Conservation (phyloP, 768 basidiomycete species). For the Collybia nuda region DNA sequence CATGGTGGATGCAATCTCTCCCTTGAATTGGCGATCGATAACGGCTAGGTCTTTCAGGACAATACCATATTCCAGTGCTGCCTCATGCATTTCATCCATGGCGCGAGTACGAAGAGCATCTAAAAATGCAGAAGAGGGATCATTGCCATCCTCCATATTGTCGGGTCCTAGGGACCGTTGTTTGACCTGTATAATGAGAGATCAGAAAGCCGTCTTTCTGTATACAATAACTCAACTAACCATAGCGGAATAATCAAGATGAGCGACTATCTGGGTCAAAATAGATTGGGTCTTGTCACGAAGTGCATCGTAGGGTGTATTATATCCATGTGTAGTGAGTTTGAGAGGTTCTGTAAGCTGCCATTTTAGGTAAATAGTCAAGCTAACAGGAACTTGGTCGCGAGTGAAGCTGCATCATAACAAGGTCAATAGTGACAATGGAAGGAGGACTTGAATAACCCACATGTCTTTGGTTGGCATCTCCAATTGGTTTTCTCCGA, state of each 20-base stretch:
- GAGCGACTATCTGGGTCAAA: constrained; percentile 82
- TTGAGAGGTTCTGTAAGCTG: constrained; percentile 50
- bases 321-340: constrained; percentile 82
- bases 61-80: constrained; percentile 83
- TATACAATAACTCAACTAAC: constrained; percentile 13
- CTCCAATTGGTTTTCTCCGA: constrained; percentile 82
- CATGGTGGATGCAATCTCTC: constrained; percentile 84
- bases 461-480: constrained; percentile 89
- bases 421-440: neutral
- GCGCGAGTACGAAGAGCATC: constrained; percentile 81
- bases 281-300: constrained; percentile 86
- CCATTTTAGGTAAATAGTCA: constrained; percentile 87
- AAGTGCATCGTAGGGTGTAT: constrained; percentile 78
- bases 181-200: constrained; percentile 51
- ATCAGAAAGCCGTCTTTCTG: neutral
- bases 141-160: constrained; percentile 67
- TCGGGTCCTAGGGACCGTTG: constrained; percentile 79
- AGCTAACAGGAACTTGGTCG: constrained; percentile 82
- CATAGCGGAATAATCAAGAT: constrained; percentile 55
- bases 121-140: constrained; percentile 74
- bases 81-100: constrained; percentile 84
- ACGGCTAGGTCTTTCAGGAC: constrained; percentile 82
- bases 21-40: constrained; percentile 87
- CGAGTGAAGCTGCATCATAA: constrained; percentile 64
- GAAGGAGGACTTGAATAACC: constrained; percentile 18